These are phyloP conservation scores for Mangifera indica DNA, from an alignment of 345 rosid genomes.

Conservation along the genomic window DNA sequence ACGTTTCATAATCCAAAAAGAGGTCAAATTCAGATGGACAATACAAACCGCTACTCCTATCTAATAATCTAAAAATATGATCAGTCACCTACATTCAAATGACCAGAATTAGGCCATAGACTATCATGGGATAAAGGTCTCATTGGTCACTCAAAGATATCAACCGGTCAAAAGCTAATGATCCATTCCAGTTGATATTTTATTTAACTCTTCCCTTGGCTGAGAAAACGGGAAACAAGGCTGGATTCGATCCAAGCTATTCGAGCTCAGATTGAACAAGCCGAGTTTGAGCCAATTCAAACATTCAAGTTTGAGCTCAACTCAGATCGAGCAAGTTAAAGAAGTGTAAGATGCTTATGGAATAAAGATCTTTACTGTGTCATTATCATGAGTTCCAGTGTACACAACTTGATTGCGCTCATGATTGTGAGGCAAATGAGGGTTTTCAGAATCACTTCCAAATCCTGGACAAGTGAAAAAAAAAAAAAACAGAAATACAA, in stretches of 20 bases:
- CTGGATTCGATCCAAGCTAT: too few relatives aligned
- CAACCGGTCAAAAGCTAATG: background rate
- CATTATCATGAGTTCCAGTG: conserved; percentile 98
- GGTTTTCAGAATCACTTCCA: conserved; percentile 76
- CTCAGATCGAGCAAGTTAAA: too few relatives aligned
- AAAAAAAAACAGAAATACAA: background rate
- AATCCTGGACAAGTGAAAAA: conserved; percentile 50
- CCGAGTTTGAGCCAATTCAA: too few relatives aligned
- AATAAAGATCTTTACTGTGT: conserved; percentile 54
- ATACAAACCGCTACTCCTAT: background rate
- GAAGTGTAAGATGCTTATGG: background rate
- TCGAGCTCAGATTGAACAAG: too few relatives aligned
- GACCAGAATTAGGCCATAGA: background rate
- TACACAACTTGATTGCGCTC: conserved; percentile 89
- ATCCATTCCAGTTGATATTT: background rate
- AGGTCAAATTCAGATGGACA: background rate
- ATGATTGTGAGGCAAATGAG: conserved; percentile 95
- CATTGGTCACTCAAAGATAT: background rate
- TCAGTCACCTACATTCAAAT: background rate
- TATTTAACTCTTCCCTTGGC: background rate
- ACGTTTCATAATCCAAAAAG: conserved; percentile 2
- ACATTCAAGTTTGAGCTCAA: too few relatives aligned
- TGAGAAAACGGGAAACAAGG: background rate
- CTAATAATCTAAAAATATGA: background rate
- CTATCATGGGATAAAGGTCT: background rate